Percentiles rank a stretch among this genome's conserved stretches.
Conservation (phyloP, 176 grass and related monocot species). For the Hyparrhenia diplandra region DNA sequence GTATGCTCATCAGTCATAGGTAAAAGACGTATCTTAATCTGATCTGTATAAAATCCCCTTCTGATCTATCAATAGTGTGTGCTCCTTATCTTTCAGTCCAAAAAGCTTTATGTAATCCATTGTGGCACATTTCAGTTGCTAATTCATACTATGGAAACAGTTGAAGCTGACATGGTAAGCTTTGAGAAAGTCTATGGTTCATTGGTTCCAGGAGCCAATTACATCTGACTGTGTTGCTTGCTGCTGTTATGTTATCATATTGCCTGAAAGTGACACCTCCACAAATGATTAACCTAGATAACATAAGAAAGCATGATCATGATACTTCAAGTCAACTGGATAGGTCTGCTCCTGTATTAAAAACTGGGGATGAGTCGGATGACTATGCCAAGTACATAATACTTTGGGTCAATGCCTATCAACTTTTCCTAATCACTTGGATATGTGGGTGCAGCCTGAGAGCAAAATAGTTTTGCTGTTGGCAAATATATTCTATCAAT, state of each 20-base stretch:
- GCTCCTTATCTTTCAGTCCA: neutral
- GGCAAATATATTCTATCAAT: no score
- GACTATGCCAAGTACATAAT: neutral
- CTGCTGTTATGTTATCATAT: slow-evolving; percentile 13
- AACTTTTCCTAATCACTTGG: slow-evolving; percentile 3
- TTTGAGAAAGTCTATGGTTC: neutral
- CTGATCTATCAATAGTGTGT: neutral
- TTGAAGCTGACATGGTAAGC: neutral
- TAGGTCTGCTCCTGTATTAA: slow-evolving; percentile 28
- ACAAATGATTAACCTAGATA: slow-evolving; percentile 32
- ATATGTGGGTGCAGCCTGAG: slow-evolving; percentile 1
- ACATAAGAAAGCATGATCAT: slow-evolving; percentile 19
- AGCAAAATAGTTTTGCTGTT: neutral
- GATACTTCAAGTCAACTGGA: slow-evolving; percentile 30
- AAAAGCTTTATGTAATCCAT: neutral
- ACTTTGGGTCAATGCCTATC: slow-evolving; percentile 15
- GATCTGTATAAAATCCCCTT: neutral
- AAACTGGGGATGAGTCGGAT: neutral
- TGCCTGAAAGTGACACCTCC: slow-evolving; percentile 14
- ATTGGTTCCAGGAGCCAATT: neutral
- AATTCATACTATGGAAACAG: neutral
- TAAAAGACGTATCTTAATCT: neutral
- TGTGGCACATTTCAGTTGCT: neutral
- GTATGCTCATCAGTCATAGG: neutral
- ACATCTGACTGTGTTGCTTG: slow-evolving; percentile 11